These are phyloP conservation scores for Candida sp. DNA, from an alignment of 1,139 yeast genomes.

Conservation along the genomic window DNA sequence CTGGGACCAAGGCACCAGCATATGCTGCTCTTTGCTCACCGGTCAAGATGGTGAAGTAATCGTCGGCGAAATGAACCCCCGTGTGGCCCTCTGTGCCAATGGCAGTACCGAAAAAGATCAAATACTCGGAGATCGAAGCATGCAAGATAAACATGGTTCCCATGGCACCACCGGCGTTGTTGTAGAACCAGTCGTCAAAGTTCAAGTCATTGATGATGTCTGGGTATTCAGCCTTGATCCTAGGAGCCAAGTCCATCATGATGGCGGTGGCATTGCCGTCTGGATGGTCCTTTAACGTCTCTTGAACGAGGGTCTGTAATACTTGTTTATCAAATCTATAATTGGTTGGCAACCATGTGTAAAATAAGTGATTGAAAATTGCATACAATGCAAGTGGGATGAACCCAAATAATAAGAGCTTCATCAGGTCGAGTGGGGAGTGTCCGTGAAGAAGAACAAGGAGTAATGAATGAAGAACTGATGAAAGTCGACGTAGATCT, in stretches of 20 bases:
- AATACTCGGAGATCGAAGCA: constrained; percentile 93
- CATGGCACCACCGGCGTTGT: constrained; percentile 99
- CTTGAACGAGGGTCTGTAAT: constrained; percentile 52
- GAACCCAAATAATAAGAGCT: constrained; percentile 21
- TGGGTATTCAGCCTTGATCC: constrained; percentile 63
- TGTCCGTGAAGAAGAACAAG: neutral
- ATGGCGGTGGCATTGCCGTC: constrained; percentile 66
- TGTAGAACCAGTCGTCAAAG: constrained; percentile 90
- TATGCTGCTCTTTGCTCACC: constrained; percentile 81
- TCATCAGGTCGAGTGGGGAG: constrained; percentile 17
- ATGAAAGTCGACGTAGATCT: neutral
- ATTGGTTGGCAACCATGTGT: constrained; percentile 70
- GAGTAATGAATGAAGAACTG: neutral
- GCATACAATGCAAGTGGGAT: constrained; percentile 30
- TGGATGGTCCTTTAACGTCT: constrained; percentile 55
- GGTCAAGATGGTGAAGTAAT: constrained; percentile 86
- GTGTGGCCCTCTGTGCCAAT: constrained; percentile 96
- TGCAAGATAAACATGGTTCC: constrained; percentile 96
- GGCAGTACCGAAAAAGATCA: constrained; percentile 88
- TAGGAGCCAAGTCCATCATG: constrained; percentile 63
- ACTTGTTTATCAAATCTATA: constrained; percentile 61
- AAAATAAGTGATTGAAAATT: constrained; percentile 46
- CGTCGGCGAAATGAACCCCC: constrained; percentile 96
- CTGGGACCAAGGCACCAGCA: constrained; percentile 64
- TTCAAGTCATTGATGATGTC: constrained; percentile 70